A percentile compares a stretch with the other conserved stretches of the same genome.
Conservation (phyloP, 2,329 filamentous ascomycete genomes). For the Calonectria naviculata region DNA sequence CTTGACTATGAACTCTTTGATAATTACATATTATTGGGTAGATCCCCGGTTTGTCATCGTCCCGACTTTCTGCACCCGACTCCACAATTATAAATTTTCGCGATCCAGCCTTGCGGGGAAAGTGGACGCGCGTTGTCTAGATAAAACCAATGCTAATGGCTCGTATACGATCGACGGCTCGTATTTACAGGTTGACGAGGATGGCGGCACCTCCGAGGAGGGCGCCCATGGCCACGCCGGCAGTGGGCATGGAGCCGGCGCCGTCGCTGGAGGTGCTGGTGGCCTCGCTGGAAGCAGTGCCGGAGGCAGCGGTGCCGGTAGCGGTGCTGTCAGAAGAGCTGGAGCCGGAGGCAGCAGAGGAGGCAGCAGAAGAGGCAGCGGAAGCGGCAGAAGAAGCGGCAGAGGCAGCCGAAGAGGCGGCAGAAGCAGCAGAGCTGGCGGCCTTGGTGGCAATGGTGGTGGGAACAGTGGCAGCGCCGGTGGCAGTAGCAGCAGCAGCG, state of each 20-base stretch:
- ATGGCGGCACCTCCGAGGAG: constrained; percentile 20
- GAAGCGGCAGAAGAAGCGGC: not conserved
- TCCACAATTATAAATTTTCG: not conserved
- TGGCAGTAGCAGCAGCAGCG: not conserved
- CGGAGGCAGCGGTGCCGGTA: not conserved
- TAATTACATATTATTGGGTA: constrained; percentile 14
- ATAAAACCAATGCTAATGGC: not conserved
- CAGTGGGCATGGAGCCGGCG: constrained; percentile 17
- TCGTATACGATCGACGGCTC: not conserved
- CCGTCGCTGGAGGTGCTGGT: constrained; percentile 11
- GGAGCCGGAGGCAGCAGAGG: not conserved
- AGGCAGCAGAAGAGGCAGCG: not conserved
- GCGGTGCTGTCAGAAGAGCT: constrained; percentile 3
- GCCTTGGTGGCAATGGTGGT: not conserved
- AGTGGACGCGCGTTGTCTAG: constrained; percentile 8
- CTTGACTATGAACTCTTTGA: not conserved
- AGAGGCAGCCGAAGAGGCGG: not conserved
- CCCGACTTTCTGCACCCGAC: not conserved
- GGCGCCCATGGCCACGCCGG: constrained; percentile 15
- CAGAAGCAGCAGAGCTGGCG: not conserved
- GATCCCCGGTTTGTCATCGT: not conserved
- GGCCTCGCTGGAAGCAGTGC: not conserved
- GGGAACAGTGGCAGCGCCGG: not conserved
- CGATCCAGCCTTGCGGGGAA: not conserved
- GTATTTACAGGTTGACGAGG: constrained; percentile 17